These are phyloP conservation scores for Neofusicoccum kwambonambiense DNA, from an alignment of 2,329 filamentous ascomycete genomes.

Conservation along the genomic window DNA sequence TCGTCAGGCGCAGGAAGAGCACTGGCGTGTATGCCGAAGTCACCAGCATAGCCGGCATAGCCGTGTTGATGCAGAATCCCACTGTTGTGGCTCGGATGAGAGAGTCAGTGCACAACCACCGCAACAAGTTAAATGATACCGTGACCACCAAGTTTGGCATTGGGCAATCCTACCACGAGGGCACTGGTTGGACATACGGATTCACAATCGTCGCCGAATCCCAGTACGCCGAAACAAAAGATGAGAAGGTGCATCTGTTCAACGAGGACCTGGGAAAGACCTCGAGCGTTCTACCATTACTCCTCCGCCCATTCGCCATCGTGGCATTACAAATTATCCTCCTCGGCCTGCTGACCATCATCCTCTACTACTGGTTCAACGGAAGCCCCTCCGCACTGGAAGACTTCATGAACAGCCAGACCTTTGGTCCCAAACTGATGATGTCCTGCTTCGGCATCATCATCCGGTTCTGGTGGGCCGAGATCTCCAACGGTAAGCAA, in stretches of 20 bases:
- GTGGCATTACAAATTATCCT: slow-evolving; percentile 6
- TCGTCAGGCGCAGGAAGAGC: neutral
- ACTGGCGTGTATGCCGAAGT: neutral
- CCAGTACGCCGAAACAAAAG: neutral
- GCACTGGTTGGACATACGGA: neutral
- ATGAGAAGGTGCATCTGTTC: neutral
- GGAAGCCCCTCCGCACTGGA: slow-evolving; percentile 9
- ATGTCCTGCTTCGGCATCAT: slow-evolving; percentile 18
- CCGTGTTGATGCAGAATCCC: neutral
- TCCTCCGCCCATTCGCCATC: slow-evolving; percentile 1
- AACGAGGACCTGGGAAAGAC: neutral
- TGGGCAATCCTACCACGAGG: neutral
- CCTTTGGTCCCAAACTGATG: slow-evolving; percentile 17
- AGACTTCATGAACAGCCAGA: slow-evolving; percentile 21
- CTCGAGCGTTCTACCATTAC: neutral
- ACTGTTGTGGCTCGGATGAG: neutral
- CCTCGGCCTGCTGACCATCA: slow-evolving; percentile 10
- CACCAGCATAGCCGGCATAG: neutral
- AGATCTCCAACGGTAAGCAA: neutral
- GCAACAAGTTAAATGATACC: neutral
- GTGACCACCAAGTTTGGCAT: neutral
- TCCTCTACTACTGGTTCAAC: slow-evolving; percentile 21
- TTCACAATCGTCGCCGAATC: neutral
- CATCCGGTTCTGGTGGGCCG: slow-evolving; percentile 16
- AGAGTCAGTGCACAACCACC: neutral